Evolutionary conservation across 2,329 filamentous ascomycete genomes (phyloP), one percentile per base, ranked within the genome.

Genomic region (Emmonsia crescens): DNA sequence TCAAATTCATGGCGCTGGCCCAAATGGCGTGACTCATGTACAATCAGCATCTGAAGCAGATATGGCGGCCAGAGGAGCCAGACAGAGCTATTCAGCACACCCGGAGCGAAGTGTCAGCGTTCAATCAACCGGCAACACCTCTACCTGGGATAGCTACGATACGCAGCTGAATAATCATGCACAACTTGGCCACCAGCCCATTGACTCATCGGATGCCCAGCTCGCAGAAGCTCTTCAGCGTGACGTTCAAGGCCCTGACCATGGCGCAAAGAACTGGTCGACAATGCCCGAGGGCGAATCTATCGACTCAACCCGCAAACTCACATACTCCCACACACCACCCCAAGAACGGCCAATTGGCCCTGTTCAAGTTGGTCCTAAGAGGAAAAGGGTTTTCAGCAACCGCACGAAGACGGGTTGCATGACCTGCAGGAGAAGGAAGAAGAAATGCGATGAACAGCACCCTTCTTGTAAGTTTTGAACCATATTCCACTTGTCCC

Each of bases 361-460:
- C 38, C 70, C 75, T 33, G 67, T 74, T 63, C 73, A 68, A 65
- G 67, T 75, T 61, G 71, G 75, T 62, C 71, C 74, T 16, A 77
- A 80, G 65, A 73, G 79, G 62, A 81, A 81, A 63, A 74, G 79
- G 24, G 77, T 80, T 70, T 97, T 96, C 71, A 96, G 91, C 77
- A 96, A 96, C 74, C 84, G 93, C 63, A 96, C 93, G 24, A 97
- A 97, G 77, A 96, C 92, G 10, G 91, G 92, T 38, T 97, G 93
- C 74, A 85, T 96, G 76, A 97, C 93, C 5, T 97, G 93, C 73
- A 83, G 93, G 63, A 85, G 85, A 72, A 84, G 93, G 63, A 97
- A 97, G 82, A 97, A 97, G 85, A 97, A 97, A 77, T 97, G 94
- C 72, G 93, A 97, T 72, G 94, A 97, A 78, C 84, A 83, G 60